phyloP scores from a whole-genome alignment of 129 eudicot species.

The Escallonia herrerae region DNA sequence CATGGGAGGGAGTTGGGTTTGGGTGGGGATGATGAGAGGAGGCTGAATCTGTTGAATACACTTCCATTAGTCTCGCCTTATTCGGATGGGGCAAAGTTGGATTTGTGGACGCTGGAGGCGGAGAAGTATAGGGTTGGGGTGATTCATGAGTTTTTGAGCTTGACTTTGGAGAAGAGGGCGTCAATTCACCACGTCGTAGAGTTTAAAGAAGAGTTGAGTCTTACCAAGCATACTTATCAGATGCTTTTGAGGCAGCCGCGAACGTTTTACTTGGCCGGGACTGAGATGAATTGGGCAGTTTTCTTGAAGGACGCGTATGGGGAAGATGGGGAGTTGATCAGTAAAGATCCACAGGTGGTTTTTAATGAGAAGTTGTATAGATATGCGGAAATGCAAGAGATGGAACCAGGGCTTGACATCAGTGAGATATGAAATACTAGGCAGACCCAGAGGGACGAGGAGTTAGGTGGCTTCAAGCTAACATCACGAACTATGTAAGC shows the following conservation, averaged over 20 bases:
- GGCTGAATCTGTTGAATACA: slow-evolving; percentile 63
- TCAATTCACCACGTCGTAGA: slow-evolving; percentile 92
- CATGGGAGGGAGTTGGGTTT: slow-evolving; percentile 66
- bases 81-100: slow-evolving; percentile 70
- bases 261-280: slow-evolving; percentile 92
- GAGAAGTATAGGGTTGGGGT: slow-evolving; percentile 91
- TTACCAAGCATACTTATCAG: slow-evolving; percentile 78
- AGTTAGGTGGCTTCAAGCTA: no score
- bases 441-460: no score
- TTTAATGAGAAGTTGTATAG: no score
- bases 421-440: no score
- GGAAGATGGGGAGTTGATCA: no score
- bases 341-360: no score
- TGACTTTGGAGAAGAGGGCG: slow-evolving; percentile 97
- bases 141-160: slow-evolving; percentile 86
- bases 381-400: no score
- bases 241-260: slow-evolving; percentile 82
- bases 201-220: slow-evolving; percentile 91
- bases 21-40: slow-evolving; percentile 49
- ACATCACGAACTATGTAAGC: no score
- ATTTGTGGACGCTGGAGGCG: slow-evolving; percentile 80
- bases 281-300: no score
- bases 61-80: slow-evolving; percentile 94
- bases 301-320: no score
- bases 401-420: no score